Evolutionary conservation across 2,329 filamentous ascomycete species (phyloP).

Genomic region (Cladorrhinum sp.): DNA sequence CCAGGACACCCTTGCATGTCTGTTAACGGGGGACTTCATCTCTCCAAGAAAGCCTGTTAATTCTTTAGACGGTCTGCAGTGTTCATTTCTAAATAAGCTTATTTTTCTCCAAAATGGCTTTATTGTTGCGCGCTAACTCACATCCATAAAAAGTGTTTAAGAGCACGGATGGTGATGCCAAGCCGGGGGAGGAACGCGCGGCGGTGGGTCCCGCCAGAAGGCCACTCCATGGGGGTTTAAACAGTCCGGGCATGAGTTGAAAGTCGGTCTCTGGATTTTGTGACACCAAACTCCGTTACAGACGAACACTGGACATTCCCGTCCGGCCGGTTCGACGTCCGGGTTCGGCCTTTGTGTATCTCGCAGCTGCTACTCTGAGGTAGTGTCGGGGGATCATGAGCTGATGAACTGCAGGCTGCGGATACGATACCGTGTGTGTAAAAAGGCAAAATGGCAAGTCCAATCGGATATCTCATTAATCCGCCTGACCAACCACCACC

Average conservation of each 20-base stretch:
- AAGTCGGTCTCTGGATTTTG: background rate
- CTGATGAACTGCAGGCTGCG: background rate
- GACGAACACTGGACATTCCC: background rate
- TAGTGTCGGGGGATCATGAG: background rate
- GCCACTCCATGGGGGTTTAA: background rate
- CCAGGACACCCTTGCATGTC: no score
- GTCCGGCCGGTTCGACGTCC: background rate
- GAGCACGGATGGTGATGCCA: background rate
- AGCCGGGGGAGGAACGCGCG: constrained; percentile 4
- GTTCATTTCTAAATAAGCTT: no score
- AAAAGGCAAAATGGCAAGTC: background rate
- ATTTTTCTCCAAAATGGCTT: no score
- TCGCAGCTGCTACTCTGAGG: no score
- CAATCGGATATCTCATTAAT: background rate
- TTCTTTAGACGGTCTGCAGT: no score
- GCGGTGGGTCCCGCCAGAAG: background rate
- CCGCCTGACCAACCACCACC: background rate
- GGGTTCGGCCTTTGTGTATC: background rate
- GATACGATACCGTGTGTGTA: no score
- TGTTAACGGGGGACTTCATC: no score
- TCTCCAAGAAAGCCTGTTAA: no score
- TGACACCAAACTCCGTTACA: background rate
- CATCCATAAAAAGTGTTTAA: no score
- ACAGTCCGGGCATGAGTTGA: background rate
- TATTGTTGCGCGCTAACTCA: no score